phyloP scores from a whole-genome alignment of 306 rosid species.

The peach (Prunus persica) region DNA sequence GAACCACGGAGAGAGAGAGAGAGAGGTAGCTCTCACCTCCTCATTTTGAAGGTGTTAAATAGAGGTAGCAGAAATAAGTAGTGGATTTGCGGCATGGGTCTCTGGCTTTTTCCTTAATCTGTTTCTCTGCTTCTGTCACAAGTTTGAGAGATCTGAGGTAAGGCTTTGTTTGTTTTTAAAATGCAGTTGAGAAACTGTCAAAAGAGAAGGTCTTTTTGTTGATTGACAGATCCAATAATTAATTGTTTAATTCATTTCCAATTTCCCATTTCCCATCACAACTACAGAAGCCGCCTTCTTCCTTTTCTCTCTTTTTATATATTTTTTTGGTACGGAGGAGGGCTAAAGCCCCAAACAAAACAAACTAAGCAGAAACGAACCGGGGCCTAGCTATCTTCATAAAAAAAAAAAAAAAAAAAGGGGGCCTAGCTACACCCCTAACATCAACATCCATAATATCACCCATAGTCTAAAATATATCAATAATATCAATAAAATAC shows the following conservation, averaged over 20 bases:
- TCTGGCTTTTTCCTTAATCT: slow-evolving; percentile 18
- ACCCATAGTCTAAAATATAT: no score
- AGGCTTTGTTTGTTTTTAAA: not conserved
- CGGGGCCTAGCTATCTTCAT: no score
- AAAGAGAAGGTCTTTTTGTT: not conserved
- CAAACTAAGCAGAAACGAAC: no score
- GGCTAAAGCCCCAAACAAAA: no score
- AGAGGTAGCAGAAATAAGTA: not conserved
- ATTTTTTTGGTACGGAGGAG: no score
- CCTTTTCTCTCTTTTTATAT: not conserved
- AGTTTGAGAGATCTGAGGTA: slow-evolving; percentile 32
- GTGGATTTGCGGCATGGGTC: slow-evolving; percentile 20
- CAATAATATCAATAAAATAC: no score
- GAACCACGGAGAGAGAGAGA: not conserved
- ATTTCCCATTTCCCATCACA: not conserved
- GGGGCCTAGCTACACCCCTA: no score
- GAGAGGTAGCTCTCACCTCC: slow-evolving; percentile 21
- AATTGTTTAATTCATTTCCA: not conserved
- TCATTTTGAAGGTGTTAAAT: slow-evolving; percentile 1
- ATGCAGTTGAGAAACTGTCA: slow-evolving; percentile 9
- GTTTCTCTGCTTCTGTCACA: slow-evolving; percentile 28
- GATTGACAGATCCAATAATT: slow-evolving; percentile 41
- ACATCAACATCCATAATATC: no score
- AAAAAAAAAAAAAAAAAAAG: rapidly evolving
- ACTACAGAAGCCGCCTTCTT: not conserved